A percentile compares a stretch with the other conserved stretches of the same genome.
Evolutionary conservation across 345 rosid genomes (phyloP).

Genomic region (Populus euphratica): DNA sequence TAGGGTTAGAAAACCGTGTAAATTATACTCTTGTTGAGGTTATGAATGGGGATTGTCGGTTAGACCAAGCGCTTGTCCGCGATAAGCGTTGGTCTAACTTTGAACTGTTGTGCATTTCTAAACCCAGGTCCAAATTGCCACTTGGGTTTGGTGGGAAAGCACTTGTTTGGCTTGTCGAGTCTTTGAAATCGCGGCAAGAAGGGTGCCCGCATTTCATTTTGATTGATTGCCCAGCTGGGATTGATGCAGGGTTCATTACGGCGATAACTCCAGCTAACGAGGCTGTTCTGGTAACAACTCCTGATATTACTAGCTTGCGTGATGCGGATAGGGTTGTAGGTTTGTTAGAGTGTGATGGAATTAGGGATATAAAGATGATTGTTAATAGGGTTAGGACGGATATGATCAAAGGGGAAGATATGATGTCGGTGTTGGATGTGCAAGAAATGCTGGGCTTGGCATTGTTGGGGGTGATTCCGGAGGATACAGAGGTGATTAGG

Average conservation of each 20-base stretch:
- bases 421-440: constrained; percentile 94
- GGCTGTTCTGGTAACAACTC: constrained; percentile 83
- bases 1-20: constrained; percentile 89
- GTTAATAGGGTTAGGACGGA: constrained; percentile 91
- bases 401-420: constrained; percentile 97
- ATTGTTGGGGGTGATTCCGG: constrained; percentile 80
- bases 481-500: constrained; percentile 85
- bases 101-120: constrained; percentile 86
- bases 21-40: constrained; percentile 92
- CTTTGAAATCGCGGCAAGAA: constrained; percentile 61
- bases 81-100: constrained; percentile 96
- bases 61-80: constrained; percentile 90
- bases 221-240: constrained; percentile 92
- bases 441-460: constrained; percentile 92
- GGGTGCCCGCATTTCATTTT: constrained; percentile 79
- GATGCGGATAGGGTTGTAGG: constrained; percentile 94
- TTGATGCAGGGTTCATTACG: constrained; percentile 97
- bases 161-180: constrained; percentile 82
- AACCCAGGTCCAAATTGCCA: constrained; percentile 87
- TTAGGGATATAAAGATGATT: constrained; percentile 87
- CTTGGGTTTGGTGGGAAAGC: constrained; percentile 94
- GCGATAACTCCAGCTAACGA: constrained; percentile 97
- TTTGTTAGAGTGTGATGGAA: constrained; percentile 83
- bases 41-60: constrained; percentile 86
- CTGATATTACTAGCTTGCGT: constrained; percentile 78